Conservation (phyloP, 176 grass and related monocot species). For the Oryza meyeriana region DNA sequence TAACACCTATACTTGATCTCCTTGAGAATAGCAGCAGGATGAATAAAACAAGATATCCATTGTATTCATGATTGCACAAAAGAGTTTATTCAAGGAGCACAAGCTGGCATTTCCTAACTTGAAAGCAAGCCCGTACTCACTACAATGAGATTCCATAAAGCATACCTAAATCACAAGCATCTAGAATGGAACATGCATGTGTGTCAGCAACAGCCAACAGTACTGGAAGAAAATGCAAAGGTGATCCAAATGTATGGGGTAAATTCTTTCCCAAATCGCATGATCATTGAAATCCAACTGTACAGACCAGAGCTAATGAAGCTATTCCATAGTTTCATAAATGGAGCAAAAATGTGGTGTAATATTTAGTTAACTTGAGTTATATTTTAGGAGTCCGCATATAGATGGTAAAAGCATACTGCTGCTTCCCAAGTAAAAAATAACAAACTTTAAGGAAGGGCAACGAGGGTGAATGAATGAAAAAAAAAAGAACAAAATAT, state of each 20-base stretch:
- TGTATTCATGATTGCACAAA: not conserved
- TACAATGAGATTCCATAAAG: not conserved
- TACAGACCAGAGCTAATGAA: not conserved
- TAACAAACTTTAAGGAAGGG: not conserved
- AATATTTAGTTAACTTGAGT: not conserved
- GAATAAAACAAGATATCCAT: not conserved
- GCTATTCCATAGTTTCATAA: not conserved
- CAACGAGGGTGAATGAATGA: not conserved
- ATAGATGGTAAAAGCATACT: too few species aligned
- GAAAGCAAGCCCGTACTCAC: not conserved
- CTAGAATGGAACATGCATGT: not conserved
- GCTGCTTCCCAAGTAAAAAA: not conserved
- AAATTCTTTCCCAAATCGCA: not conserved
- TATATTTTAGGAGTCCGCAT: too few species aligned
- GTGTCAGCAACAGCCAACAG: not conserved
- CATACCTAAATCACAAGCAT: not conserved
- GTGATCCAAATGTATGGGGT: not conserved
- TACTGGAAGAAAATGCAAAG: not conserved
- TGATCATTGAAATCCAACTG: not conserved
- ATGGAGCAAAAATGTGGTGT: not conserved
- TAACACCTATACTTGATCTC: not conserved
- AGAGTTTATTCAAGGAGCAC: not conserved
- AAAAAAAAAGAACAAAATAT: not conserved
- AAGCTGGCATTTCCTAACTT: not conserved
- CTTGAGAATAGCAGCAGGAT: constrained; percentile 4